Evolutionary conservation across 768 basidiomycete species (phyloP).

Genomic region (Crassisporium funariophilum): DNA sequence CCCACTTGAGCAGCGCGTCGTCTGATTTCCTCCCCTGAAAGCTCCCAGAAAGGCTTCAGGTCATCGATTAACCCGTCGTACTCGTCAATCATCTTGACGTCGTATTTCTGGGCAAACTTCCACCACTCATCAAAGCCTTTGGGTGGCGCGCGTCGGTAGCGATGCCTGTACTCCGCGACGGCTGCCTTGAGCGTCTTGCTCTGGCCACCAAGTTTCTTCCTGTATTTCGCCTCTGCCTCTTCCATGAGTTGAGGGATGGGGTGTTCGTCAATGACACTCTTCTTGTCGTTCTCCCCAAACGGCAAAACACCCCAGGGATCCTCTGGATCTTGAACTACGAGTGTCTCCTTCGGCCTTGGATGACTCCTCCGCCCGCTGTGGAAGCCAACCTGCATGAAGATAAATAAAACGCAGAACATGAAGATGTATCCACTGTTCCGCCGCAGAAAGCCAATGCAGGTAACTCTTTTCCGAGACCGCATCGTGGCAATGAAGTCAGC

Average conservation of each 20-base stretch:
- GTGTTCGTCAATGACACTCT: constrained; percentile 44
- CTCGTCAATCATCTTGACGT: constrained; percentile 85
- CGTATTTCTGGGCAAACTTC: constrained; percentile 70
- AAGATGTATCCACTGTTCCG: constrained; percentile 43
- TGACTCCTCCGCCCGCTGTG: constrained; percentile 38
- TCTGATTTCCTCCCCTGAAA: constrained; percentile 74
- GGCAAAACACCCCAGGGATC: constrained; percentile 17
- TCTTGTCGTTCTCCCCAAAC: constrained; percentile 19
- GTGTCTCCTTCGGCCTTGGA: constrained; percentile 17
- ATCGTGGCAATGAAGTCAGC: constrained; percentile 13
- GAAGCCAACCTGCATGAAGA: constrained; percentile 55
- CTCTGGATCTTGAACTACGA: constrained; percentile 17
- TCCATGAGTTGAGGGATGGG: constrained; percentile 86
- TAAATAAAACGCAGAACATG: constrained; percentile 40
- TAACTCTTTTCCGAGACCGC: constrained; percentile 20
- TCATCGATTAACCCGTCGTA: constrained; percentile 82
- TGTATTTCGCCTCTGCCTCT: constrained; percentile 77
- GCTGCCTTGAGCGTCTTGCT: constrained; percentile 80
- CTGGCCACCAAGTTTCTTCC: constrained; percentile 67
- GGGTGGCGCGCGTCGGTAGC: constrained; percentile 82
- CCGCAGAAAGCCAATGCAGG: constrained; percentile 18
- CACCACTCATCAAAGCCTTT: constrained; percentile 93
- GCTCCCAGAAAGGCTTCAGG: constrained; percentile 80
- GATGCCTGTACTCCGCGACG: constrained; percentile 75
- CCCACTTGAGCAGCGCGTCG: constrained; percentile 67